Percentiles rank a stretch among this genome's conserved stretches.
phyloP scores from a whole-genome alignment of 805 yeast species.

The Phaffomyces opuntiae region DNA sequence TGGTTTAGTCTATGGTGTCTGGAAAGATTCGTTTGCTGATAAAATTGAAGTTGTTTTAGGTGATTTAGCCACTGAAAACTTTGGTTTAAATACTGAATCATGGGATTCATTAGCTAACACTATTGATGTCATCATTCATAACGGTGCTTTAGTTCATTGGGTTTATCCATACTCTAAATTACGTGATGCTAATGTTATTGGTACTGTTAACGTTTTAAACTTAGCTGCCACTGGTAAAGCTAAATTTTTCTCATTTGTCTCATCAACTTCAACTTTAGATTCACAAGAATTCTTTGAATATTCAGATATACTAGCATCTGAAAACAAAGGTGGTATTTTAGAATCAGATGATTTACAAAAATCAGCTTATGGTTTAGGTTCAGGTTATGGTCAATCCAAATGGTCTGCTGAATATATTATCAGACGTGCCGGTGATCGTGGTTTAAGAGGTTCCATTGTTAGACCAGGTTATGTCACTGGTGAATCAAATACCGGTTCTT shows the following conservation, averaged over 20 bases:
- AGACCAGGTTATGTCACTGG: conserved; percentile 98
- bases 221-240: conserved; percentile 71
- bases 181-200: conserved; percentile 88
- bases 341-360: conserved; percentile 84
- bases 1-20: conserved; percentile 69
- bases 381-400: conserved; percentile 95
- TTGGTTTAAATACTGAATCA: conserved; percentile 53
- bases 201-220: conserved; percentile 78
- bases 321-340: conserved; percentile 65
- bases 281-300: conserved; percentile 71
- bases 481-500: conserved; percentile 72
- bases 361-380: conserved; percentile 72
- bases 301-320: conserved; percentile 60
- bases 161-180: conserved; percentile 88
- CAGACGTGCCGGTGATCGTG: conserved; percentile 81
- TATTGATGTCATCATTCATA: conserved; percentile 84
- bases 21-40: conserved; percentile 47
- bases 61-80: conserved; percentile 62
- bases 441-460: conserved; percentile 80
- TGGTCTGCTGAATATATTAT: conserved; percentile 94
- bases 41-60: conserved; percentile 74
- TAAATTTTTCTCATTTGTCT: conserved; percentile 83
- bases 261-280: conserved; percentile 91
- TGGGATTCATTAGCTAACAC: conserved; percentile 54
- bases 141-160: conserved; percentile 99